These are phyloP conservation scores for Leccinum aurantiacum DNA, from an alignment of 768 basidiomycete species.

Conservation along the genomic window DNA sequence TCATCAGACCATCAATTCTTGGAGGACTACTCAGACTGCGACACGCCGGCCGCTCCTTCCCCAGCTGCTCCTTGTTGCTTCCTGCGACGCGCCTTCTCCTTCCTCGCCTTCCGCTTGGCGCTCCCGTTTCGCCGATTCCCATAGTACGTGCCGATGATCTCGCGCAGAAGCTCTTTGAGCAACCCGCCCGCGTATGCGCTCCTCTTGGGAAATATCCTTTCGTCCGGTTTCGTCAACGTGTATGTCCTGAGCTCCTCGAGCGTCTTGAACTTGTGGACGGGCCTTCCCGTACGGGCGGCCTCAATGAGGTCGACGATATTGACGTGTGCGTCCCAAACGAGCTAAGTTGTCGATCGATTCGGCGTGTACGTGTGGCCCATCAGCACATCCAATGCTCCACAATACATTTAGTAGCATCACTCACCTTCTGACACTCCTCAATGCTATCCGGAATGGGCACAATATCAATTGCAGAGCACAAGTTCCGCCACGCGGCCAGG, in stretches of 20 bases:
- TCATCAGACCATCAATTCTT: not conserved
- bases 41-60: not conserved
- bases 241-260: slow-evolving; percentile 25
- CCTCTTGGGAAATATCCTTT: slow-evolving; percentile 29
- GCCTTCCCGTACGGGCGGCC: slow-evolving; percentile 4
- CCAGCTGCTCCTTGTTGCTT: not conserved
- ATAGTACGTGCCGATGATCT: slow-evolving; percentile 20
- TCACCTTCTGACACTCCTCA: slow-evolving; percentile 19
- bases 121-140: slow-evolving; percentile 21
- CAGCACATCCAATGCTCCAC: not conserved
- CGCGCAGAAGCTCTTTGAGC: slow-evolving; percentile 29
- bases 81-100: not conserved
- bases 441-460: slow-evolving; percentile 15
- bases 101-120: slow-evolving; percentile 17
- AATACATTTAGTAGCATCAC: not conserved
- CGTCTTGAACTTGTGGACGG: slow-evolving; percentile 22
- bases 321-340: slow-evolving; percentile 26
- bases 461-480: slow-evolving; percentile 21
- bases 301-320: slow-evolving; percentile 36
- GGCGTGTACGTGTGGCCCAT: not conserved
- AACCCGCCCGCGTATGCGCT: slow-evolving; percentile 31
- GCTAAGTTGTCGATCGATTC: slow-evolving; percentile 8
- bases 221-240: slow-evolving; percentile 14
- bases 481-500: slow-evolving; percentile 19
- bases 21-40: not conserved